These are phyloP conservation scores for Malassezia pachydermatis DNA, from an alignment of 1,284 basidiomycete species.

Conservation along the genomic window DNA sequence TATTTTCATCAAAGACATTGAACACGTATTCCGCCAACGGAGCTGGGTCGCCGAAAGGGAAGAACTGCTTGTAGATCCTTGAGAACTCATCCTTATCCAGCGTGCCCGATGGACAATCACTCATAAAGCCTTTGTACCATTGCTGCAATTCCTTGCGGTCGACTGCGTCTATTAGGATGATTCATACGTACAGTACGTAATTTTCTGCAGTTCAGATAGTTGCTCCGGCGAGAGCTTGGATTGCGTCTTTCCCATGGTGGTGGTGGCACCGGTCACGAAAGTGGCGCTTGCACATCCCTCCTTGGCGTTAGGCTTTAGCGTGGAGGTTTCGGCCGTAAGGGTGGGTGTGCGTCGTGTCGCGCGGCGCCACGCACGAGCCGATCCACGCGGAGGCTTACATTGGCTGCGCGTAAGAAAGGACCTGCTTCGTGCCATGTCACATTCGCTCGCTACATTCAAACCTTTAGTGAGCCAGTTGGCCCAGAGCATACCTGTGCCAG, in stretches of 20 bases:
- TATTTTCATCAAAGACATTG: constrained; percentile 55
- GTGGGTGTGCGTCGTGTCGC: not conserved
- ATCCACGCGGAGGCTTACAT: too few species aligned
- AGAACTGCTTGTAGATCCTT: constrained; percentile 97
- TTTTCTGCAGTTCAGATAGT: constrained; percentile 89
- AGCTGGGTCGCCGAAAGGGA: constrained; percentile 93
- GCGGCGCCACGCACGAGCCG: not conserved
- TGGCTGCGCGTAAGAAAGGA: too few species aligned
- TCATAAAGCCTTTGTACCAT: constrained; percentile 99
- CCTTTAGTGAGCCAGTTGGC: constrained; percentile 13
- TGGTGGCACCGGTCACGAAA: not conserved
- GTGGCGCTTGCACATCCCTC: not conserved
- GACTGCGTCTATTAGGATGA: constrained; percentile 55
- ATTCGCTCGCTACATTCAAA: constrained; percentile 14
- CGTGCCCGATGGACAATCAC: constrained; percentile 94
- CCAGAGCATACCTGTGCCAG: constrained; percentile 9
- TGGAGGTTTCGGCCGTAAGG: too few species aligned
- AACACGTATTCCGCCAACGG: constrained; percentile 99
- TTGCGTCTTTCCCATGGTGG: constrained; percentile 81
- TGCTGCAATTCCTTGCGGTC: constrained; percentile 99
- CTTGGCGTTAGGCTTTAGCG: too few species aligned
- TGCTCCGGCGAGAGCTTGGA: constrained; percentile 92
- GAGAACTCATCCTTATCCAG: constrained; percentile 93
- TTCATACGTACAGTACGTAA: constrained; percentile 76
- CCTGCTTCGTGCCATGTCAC: not conserved